Evolutionary conservation across 352 stramenopile species (phyloP).

Genomic region (Phytophthora quininea): DNA sequence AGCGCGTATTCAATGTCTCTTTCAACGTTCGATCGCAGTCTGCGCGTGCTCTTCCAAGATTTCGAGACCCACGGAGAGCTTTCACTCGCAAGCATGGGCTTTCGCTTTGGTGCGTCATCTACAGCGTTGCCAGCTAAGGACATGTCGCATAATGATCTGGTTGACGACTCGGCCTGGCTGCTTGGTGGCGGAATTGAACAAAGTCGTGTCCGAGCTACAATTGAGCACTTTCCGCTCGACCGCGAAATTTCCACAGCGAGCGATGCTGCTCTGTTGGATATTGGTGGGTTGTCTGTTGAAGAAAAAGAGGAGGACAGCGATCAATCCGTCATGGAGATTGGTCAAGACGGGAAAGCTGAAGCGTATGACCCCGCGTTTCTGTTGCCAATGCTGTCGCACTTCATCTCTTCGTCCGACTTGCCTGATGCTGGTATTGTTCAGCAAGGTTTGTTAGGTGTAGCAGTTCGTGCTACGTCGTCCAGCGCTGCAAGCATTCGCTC

Average conservation of each 20-base stretch:
- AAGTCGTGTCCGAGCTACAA: slow-evolving; percentile 63
- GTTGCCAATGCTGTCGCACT: slow-evolving; percentile 76
- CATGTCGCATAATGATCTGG: slow-evolving; percentile 43
- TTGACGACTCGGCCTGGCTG: slow-evolving; percentile 75
- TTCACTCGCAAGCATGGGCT: slow-evolving; percentile 52
- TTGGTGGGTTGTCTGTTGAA: slow-evolving; percentile 20
- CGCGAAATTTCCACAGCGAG: slow-evolving; percentile 36
- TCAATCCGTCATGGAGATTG: neutral
- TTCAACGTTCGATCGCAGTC: slow-evolving; percentile 54
- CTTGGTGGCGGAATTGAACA: slow-evolving; percentile 69
- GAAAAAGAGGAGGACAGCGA: slow-evolving; percentile 10
- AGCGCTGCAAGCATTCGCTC: slow-evolving; percentile 55
- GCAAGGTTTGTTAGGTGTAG: slow-evolving; percentile 73
- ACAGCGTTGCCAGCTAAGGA: slow-evolving; percentile 34
- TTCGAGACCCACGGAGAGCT: slow-evolving; percentile 57
- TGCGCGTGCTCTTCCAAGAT: slow-evolving; percentile 61
- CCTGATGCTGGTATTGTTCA: slow-evolving; percentile 62
- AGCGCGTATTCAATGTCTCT: slow-evolving; percentile 75
- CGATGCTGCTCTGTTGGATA: slow-evolving; percentile 40
- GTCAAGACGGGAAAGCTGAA: slow-evolving; percentile 16
- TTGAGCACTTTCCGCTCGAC: slow-evolving; percentile 74
- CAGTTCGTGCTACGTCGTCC: slow-evolving; percentile 76
- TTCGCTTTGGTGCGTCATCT: slow-evolving; percentile 71
- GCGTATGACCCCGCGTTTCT: slow-evolving; percentile 82
- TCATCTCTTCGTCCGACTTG: slow-evolving; percentile 75